These are phyloP conservation scores for Penicillium taxi DNA, from an alignment of 495 filamentous ascomycete genomes.

Conservation along the genomic window DNA sequence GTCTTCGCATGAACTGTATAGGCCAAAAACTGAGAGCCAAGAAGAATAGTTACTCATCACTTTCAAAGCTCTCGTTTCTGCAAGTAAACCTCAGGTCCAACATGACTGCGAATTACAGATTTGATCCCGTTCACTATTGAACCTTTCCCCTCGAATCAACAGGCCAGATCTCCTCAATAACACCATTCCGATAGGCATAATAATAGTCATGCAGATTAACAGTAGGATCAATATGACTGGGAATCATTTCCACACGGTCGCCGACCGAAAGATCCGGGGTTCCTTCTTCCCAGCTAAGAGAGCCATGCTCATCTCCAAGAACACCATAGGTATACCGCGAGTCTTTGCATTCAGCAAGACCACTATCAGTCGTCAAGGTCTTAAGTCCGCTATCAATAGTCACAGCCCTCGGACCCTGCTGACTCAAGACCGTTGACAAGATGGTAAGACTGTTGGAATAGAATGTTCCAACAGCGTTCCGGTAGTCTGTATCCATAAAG, in stretches of 20 bases:
- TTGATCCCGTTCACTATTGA: constrained; percentile 19
- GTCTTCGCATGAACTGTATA: too few species aligned
- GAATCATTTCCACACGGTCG: constrained; percentile 31
- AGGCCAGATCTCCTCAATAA: constrained; percentile 32
- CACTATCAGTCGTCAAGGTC: constrained; percentile 34
- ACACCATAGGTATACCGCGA: constrained; percentile 24
- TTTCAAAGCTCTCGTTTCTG: too few species aligned
- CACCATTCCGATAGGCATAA: constrained; percentile 24
- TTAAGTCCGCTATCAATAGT: constrained; percentile 32
- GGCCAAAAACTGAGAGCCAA: too few species aligned
- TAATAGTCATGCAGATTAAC: constrained; percentile 35
- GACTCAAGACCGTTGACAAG: constrained; percentile 28
- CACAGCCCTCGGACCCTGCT: constrained; percentile 26
- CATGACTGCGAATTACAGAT: too few species aligned
- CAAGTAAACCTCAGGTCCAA: too few species aligned
- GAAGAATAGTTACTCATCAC: too few species aligned
- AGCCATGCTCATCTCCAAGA: constrained; percentile 33
- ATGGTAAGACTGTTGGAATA: constrained; percentile 31
- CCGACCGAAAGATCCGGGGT: constrained; percentile 21
- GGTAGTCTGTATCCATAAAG: constrained; percentile 37
- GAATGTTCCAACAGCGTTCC: constrained; percentile 31
- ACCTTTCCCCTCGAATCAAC: constrained; percentile 35
- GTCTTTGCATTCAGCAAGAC: constrained; percentile 32
- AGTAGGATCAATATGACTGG: constrained; percentile 35
- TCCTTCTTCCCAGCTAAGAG: constrained; percentile 24